Percentiles rank a stretch among this genome's conserved stretches.
phyloP scores from a whole-genome alignment of 345 rosid genomes.

The Balakata baccata region DNA sequence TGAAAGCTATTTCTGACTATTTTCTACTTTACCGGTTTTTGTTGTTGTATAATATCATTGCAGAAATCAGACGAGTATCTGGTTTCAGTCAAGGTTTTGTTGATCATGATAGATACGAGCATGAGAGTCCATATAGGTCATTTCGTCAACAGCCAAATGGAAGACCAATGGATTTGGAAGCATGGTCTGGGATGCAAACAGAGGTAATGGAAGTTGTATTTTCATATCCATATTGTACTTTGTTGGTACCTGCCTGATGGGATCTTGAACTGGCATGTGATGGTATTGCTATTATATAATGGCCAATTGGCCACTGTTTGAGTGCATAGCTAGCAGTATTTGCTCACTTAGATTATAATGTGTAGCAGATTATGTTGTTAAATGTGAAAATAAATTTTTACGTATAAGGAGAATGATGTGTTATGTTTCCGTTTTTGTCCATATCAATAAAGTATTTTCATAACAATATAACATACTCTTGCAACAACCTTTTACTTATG shows the following conservation, averaged over 20 bases:
- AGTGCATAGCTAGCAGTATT: background rate
- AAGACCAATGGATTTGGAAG: conserved; percentile 65
- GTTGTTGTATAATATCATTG: conserved; percentile 20
- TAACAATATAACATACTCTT: background rate
- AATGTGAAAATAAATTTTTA: conserved; percentile 1
- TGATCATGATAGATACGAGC: conserved; percentile 77
- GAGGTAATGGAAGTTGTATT: conserved; percentile 54
- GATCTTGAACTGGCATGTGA: background rate
- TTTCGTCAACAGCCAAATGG: conserved; percentile 62
- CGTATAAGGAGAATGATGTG: background rate
- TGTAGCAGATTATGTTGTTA: background rate
- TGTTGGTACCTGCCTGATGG: background rate
- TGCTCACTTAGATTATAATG: background rate
- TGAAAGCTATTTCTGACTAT: background rate
- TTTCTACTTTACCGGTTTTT: conserved; percentile 12
- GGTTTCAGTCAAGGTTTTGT: conserved; percentile 44
- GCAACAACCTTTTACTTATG: background rate
- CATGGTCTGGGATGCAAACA: conserved; percentile 75
- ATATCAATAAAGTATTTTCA: background rate
- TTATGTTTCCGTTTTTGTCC: background rate
- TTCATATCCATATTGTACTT: background rate
- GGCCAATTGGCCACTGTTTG: background rate
- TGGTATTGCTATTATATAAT: background rate
- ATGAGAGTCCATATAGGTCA: conserved; percentile 81
- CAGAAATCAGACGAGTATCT: conserved; percentile 76